These are phyloP conservation scores for Pseudoneurospora amorphoporcata DNA, from an alignment of 495 filamentous ascomycete genomes.

Conservation along the genomic window DNA sequence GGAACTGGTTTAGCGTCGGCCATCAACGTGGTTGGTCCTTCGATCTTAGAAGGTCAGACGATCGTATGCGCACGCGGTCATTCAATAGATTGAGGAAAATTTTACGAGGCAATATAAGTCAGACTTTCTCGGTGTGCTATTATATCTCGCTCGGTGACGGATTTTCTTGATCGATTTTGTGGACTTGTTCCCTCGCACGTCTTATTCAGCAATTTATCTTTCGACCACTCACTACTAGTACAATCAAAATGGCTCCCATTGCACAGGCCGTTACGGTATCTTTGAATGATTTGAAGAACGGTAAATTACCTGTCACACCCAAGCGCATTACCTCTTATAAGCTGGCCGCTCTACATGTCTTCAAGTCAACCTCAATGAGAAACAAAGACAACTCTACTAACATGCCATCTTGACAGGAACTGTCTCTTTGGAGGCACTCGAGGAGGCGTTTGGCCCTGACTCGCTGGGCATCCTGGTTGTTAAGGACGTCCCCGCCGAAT, in stretches of 20 bases:
- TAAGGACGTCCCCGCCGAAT: slow-evolving; percentile 65
- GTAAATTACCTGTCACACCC: slow-evolving; percentile 18
- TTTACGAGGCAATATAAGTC: not conserved
- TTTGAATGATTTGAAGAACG: slow-evolving; percentile 40
- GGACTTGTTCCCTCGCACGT: not conserved
- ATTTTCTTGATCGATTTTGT: not conserved
- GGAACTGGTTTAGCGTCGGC: not conserved
- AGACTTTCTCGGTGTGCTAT: not conserved
- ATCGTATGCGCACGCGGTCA: not conserved
- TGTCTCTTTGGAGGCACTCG: slow-evolving; percentile 62
- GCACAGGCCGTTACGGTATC: slow-evolving; percentile 42
- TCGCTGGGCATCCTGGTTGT: slow-evolving; percentile 92
- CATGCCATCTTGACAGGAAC: slow-evolving; percentile 32
- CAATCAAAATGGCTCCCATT: slow-evolving; percentile 31
- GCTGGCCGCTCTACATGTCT: not conserved
- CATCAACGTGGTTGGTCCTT: not conserved
- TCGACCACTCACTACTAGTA: not conserved
- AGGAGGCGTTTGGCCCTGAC: slow-evolving; percentile 79
- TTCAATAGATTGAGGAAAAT: not conserved
- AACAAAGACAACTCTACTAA: not conserved
- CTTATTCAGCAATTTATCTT: not conserved
- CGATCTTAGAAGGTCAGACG: not conserved
- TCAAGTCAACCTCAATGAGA: not conserved
- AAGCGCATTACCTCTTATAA: not conserved
- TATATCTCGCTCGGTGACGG: not conserved